Evolutionary conservation across 2,329 filamentous ascomycete genomes (phyloP).

Genomic region (Arthrobotrys pseudoclavata): DNA sequence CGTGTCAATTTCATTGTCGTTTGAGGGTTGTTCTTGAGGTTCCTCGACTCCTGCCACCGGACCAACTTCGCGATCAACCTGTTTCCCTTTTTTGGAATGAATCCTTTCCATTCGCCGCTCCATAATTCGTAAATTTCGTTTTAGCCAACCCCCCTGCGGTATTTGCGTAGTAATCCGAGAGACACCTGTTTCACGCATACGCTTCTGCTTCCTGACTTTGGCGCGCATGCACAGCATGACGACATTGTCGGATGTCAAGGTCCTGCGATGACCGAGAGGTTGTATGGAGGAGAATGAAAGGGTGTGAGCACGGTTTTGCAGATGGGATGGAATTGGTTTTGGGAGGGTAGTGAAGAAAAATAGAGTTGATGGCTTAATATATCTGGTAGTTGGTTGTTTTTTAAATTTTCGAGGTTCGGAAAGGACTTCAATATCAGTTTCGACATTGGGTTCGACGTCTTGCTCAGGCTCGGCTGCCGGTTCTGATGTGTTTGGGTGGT

Average conservation of each 20-base stretch:
- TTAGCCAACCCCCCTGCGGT: slow-evolving; percentile 7
- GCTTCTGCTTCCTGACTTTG: slow-evolving; percentile 18
- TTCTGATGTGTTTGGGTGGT: neutral
- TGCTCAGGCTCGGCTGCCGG: neutral
- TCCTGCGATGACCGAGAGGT: slow-evolving; percentile 5
- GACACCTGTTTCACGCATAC: slow-evolving; percentile 10
- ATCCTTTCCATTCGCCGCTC: slow-evolving; percentile 21
- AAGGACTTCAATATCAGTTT: neutral
- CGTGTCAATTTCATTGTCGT: slow-evolving; percentile 2
- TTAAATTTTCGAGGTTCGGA: slow-evolving; percentile 19
- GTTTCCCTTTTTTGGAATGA: slow-evolving; percentile 5
- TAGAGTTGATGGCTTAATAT: slow-evolving; percentile 11
- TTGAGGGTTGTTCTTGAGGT: neutral
- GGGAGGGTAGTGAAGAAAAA: slow-evolving; percentile 51
- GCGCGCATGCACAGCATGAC: slow-evolving; percentile 55
- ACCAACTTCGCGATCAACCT: neutral
- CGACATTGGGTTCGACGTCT: neutral
- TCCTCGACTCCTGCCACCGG: neutral
- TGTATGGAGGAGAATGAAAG: slow-evolving; percentile 1
- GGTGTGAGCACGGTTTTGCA: neutral
- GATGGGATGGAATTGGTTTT: slow-evolving; percentile 15
- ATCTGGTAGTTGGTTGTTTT: slow-evolving; percentile 20
- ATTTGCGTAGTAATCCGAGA: neutral
- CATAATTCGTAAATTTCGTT: slow-evolving; percentile 35
- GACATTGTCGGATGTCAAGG: slow-evolving; percentile 39